A percentile compares a stretch with the other conserved stretches of the same genome.
These are phyloP conservation scores for Fonsecaea multimorphosa DNA, from an alignment of 2,329 filamentous ascomycete species.

Conservation along the genomic window DNA sequence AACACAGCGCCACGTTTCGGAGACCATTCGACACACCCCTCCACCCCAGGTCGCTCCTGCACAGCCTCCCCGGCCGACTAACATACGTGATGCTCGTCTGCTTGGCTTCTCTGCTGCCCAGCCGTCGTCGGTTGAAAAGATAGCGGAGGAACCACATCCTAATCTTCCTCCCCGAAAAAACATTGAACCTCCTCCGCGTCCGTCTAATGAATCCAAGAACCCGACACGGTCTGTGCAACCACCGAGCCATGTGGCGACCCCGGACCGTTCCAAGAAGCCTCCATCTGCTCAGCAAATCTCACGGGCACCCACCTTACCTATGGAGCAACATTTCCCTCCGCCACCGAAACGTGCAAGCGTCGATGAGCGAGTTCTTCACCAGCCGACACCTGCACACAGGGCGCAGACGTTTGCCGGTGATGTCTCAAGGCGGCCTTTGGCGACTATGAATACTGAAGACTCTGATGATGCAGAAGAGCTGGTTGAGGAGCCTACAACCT, in stretches of 20 bases:
- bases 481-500: constrained; percentile 58
- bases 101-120: constrained; percentile 33
- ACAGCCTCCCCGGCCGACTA: constrained; percentile 21
- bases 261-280: constrained; percentile 33
- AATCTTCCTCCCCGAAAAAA: constrained; percentile 54
- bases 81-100: constrained; percentile 35
- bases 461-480: constrained; percentile 57
- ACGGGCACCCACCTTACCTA: constrained; percentile 36
- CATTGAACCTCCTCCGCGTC: constrained; percentile 39
- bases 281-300: constrained; percentile 26
- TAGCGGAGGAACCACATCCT: constrained; percentile 51
- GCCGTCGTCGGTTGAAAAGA: constrained; percentile 12
- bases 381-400: constrained; percentile 21
- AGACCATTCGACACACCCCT: constrained; percentile 30
- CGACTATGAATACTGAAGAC: constrained; percentile 47
- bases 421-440: constrained; percentile 17
- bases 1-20: constrained; percentile 46
- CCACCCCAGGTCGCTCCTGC: constrained; percentile 41
- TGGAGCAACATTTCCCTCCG: constrained; percentile 42
- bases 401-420: constrained; percentile 28
- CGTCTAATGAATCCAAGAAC: constrained; percentile 37
- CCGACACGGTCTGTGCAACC: constrained; percentile 16
- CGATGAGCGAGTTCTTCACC: constrained; percentile 22
- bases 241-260: constrained; percentile 3
- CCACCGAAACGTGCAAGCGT: constrained; percentile 43